Base-by-base conservation (phyloP, 2,329 filamentous ascomycete genomes). In the Arthrinium puccinioides region DNA sequence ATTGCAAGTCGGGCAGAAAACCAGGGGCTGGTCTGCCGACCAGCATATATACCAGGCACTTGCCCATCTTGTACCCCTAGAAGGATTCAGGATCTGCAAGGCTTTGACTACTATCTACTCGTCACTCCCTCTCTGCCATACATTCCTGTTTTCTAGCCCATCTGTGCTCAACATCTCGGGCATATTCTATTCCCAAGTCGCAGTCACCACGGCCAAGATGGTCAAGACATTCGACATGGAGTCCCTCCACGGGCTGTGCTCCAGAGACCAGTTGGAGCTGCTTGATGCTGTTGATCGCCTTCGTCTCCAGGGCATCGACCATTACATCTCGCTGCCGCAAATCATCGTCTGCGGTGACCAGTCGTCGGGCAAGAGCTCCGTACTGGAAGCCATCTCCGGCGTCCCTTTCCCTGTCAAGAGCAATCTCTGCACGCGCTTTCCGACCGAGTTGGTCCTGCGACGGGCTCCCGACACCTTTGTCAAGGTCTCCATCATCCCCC, bases 361-460 rank as follows among this genome's bases (percentile, higher is more conserved):
- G 44, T 72, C 68, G 0, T 67, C 66, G 9, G 73, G 73, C 4
- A 79, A 79, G 48, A 74, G 68, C 37, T 75, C 71, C 0, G 70
- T 74, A 0, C 61, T 79, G 0, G 71, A 79, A 44, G 69, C 71
- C 0, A 67, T 80, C 28, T 43, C 41, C 10, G 67, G 73, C 9
- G 64, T 82, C 5, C 61, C 65, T 0, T 83, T 83, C 44, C 76
- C 76, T 0, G 60, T 62, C 4, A 35, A 23, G 14, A 23, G 24
- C n/a, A 23, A 23, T 4, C 24, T 35, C 21, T 35, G 32, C 9
- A 35, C 32, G 7, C 32, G 32, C 15, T 35, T 35, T 24, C 20
- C 32, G 14, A 35, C 32, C 2, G 32, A 35, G 13, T 13, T 35
- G 21, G 9, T 35, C n/a, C 14, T 35, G 15, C 21, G 32, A 18